Evolutionary conservation across 78 protist genomes (phyloP), one percentile per base, ranked within the genome.

Genomic region (Anaeramoeba ignava): DNA sequence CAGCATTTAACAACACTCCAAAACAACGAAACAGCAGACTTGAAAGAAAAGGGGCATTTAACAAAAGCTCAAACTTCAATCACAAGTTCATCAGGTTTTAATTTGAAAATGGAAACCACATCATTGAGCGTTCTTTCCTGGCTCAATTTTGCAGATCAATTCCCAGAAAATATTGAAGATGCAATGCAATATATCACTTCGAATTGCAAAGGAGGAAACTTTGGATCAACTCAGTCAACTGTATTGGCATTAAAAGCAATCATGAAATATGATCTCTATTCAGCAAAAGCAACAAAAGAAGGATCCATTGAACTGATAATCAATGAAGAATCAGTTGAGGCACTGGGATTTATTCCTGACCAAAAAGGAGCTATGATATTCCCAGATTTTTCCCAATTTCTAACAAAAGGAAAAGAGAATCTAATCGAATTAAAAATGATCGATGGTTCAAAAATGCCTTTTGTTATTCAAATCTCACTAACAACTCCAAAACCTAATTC

Each of bases 241-340:
- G 85, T 86, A 17, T n/a, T 86, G 80, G 83, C 88, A 37, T 39
- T 86, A 42, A 86, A 86, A 78, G 88, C 85, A 17, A 86, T 84
- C 41, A 3, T 68, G 33, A 8, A 1, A 17, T 84, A n/a, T n/a
- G n/a, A n/a, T n/a, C n/a, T n/a, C n/a, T n/a, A n/a, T n/a, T n/a
- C n/a, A n/a, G n/a, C n/a, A n/a, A n/a, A n/a, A n/a, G n/a, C n/a
- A n/a, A n/a, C n/a, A n/a, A n/a, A n/a, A n/a, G n/a, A n/a, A n/a
- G n/a, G n/a, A n/a, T n/a, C n/a, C n/a, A n/a, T n/a, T n/a, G n/a
- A n/a, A n/a, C n/a, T n/a, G n/a, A n/a, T n/a, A n/a, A n/a, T n/a
- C n/a, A n/a, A n/a, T n/a, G n/a, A n/a, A n/a, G n/a, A n/a, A n/a
- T n/a, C n/a, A n/a, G n/a, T n/a, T n/a, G n/a, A n/a, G n/a, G n/a